phyloP scores from a whole-genome alignment of 2,329 filamentous ascomycete species.

The Cercospora sojina region DNA sequence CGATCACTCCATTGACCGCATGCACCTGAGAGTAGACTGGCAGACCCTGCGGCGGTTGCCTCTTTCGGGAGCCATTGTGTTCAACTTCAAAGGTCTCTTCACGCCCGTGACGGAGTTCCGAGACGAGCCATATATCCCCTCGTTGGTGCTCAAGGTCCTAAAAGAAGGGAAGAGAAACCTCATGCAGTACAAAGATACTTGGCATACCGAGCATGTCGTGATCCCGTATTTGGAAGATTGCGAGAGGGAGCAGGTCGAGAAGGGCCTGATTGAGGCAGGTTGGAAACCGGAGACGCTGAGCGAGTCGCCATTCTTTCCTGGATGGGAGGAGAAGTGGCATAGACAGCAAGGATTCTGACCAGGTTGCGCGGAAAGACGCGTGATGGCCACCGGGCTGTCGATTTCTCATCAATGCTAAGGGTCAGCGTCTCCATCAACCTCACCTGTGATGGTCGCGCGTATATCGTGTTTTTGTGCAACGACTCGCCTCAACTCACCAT shows the following conservation, averaged over 20 bases:
- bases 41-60: slow-evolving; percentile 80
- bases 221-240: slow-evolving; percentile 64
- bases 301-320: slow-evolving; percentile 72
- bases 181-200: slow-evolving; percentile 79
- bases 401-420: neutral
- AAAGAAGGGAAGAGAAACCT: slow-evolving; percentile 67
- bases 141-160: slow-evolving; percentile 66
- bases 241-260: slow-evolving; percentile 64
- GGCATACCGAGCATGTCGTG: slow-evolving; percentile 73
- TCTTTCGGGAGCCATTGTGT: slow-evolving; percentile 71
- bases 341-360: slow-evolving; percentile 57
- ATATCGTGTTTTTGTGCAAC: neutral
- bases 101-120: slow-evolving; percentile 69
- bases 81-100: slow-evolving; percentile 88
- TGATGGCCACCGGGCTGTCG: no score
- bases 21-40: slow-evolving; percentile 79
- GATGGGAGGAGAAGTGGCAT: slow-evolving; percentile 75
- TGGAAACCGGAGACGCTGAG: slow-evolving; percentile 70
- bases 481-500: neutral
- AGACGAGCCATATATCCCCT: slow-evolving; percentile 71
- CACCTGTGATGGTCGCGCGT: neutral
- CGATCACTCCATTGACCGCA: slow-evolving; percentile 56
- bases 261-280: slow-evolving; percentile 57
- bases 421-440: neutral
- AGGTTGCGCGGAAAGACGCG: no score